phyloP scores from a whole-genome alignment of 2,329 filamentous ascomycete species.

The Exophiala calicioides region DNA sequence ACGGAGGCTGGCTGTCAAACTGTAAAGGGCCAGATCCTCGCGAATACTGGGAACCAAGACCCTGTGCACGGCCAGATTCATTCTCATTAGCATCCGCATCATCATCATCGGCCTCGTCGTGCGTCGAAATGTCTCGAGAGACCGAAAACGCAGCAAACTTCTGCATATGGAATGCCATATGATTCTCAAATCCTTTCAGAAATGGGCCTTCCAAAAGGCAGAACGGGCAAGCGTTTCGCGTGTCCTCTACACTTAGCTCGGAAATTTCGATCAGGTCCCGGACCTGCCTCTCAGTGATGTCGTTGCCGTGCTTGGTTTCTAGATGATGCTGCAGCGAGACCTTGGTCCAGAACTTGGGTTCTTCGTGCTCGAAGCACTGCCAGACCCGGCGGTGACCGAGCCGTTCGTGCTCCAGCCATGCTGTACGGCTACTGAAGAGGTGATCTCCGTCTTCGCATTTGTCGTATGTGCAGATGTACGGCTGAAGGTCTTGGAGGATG shows the following conservation, averaged over 20 bases:
- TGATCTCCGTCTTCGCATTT: constrained; percentile 2
- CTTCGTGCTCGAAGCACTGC: constrained; percentile 7
- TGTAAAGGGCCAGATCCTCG: no score
- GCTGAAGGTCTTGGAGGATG: constrained; percentile 6
- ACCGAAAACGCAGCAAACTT: constrained; percentile 18
- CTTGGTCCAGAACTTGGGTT: not conserved
- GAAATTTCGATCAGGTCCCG: no score
- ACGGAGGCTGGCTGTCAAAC: no score
- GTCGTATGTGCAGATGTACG: constrained; percentile 10
- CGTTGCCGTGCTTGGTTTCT: not conserved
- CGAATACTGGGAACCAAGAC: no score
- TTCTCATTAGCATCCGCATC: no score
- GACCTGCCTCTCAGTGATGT: no score
- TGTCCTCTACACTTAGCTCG: no score
- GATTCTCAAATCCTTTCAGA: constrained; percentile 2
- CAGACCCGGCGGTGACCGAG: constrained; percentile 2
- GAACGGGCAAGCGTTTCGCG: no score
- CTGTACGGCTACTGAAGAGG: constrained; percentile 3
- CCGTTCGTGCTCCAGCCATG: constrained; percentile 10
- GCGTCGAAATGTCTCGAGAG: constrained; percentile 13
- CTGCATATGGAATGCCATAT: constrained; percentile 17
- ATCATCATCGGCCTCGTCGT: constrained; percentile 1
- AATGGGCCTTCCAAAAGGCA: no score
- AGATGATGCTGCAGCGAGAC: constrained; percentile 3
- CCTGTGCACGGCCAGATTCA: no score